Conservation (phyloP, 768 basidiomycete species). For the Kwoniella dendrophila region DNA sequence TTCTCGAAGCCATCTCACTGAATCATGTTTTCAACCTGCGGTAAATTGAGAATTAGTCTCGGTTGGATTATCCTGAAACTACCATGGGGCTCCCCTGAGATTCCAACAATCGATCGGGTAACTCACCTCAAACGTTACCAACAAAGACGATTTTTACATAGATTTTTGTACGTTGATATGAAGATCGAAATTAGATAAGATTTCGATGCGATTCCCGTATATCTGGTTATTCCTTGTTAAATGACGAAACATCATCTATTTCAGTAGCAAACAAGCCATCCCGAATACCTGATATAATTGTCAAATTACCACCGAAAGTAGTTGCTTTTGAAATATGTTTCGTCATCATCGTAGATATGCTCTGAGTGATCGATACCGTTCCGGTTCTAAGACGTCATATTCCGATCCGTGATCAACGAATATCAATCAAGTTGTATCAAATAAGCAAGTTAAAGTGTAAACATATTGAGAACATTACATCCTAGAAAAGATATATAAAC, state of each 20-base stretch:
- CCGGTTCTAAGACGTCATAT: background rate
- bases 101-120: conserved; percentile 2
- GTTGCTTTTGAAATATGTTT: background rate
- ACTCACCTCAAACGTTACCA: background rate
- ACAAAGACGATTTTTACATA: background rate
- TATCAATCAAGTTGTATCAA: too few relatives aligned
- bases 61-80: background rate
- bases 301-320: too few relatives aligned
- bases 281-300: background rate
- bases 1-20: too few relatives aligned
- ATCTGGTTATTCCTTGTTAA: background rate
- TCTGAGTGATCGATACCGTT: background rate
- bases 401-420: background rate
- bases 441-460: too few relatives aligned
- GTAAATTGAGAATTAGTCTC: too few relatives aligned
- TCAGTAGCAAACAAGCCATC: too few relatives aligned
- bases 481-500: conserved; percentile 16
- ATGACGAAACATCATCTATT: conserved; percentile 9
- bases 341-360: background rate
- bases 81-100: background rate
- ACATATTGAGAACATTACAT: too few relatives aligned
- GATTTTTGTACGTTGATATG: background rate
- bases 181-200: background rate
- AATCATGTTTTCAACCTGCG: too few relatives aligned
- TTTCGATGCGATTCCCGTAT: background rate